Conservation (phyloP, 176 grass and related monocot species). For the Rhipidocladum racemiflorum region DNA sequence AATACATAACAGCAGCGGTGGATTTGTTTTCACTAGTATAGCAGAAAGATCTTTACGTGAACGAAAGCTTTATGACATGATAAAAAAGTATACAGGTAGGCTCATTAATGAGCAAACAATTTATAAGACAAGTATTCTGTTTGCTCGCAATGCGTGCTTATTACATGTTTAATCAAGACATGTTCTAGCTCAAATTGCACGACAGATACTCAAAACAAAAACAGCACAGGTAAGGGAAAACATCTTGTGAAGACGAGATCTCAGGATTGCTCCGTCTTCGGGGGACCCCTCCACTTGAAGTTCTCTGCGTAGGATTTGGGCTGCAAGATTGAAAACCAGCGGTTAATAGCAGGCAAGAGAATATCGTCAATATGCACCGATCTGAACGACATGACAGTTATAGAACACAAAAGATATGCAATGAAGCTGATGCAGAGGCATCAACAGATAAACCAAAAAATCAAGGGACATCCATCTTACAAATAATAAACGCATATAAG, state of each 20-base stretch:
- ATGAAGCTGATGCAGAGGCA: background rate
- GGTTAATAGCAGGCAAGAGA: background rate
- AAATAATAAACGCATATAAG: background rate
- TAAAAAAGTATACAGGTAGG: background rate
- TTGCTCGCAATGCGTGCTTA: conserved; percentile 35
- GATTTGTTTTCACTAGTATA: background rate
- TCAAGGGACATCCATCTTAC: background rate
- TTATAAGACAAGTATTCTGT: conserved; percentile 22
- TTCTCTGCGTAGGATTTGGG: conserved; percentile 84
- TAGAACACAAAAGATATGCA: background rate
- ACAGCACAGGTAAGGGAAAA: background rate
- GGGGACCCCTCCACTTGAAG: conserved; percentile 93
- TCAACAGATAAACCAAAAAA: background rate
- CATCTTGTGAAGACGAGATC: conserved; percentile 3
- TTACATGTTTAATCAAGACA: conserved; percentile 32
- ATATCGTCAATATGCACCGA: background rate
- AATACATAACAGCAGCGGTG: background rate
- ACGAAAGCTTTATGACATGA: background rate
- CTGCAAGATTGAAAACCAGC: conserved; percentile 43
- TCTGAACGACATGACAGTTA: background rate
- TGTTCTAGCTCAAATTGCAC: conserved; percentile 20
- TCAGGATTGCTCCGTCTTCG: conserved; percentile 53
- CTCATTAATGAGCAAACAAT: background rate
- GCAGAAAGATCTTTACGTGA: background rate
- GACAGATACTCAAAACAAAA: conserved; percentile 11